Evolutionary conservation across 768 basidiomycete genomes (phyloP), one percentile per base, ranked within the genome.

Genomic region (Cystobasidium onofrii): DNA sequence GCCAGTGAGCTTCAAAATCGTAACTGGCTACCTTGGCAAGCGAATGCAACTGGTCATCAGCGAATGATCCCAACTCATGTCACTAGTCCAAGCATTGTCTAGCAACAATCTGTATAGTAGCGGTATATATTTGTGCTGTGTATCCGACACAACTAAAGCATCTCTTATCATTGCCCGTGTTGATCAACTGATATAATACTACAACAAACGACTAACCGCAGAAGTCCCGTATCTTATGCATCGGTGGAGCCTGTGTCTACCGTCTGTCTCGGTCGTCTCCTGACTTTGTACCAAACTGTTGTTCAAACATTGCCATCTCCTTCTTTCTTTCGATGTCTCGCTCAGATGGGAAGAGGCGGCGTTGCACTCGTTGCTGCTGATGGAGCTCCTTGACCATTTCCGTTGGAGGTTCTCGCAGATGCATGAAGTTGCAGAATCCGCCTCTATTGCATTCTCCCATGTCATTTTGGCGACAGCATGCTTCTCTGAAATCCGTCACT

Each of bases 351-450:
- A 55, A 62, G 0, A 74, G 39, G n/a, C 62, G 33, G 27, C 76
- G 62, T 52, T 65, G 39, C 12, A 73, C 41, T 15, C 76, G 54
- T 65, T 78, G 78, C 63, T 77, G 74, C 25, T 76, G 43, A 29
- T 77, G 74, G 31, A 78, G 54, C 57, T 78, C 74, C 57, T 63
- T 54, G 31, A 78, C 36, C 52, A 78, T 62, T n/a, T 43, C 17
- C n/a, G 73, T 60, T 15, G 73, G 54, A 27, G 78, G 78, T 39
- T 76, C 72, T 6, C 74, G 66, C 36, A 77, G 73, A 64, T 78
- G 76, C 92, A 97, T 96, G 80, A 99, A 99, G 82, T 99, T 98
- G 83, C 95, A 98, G 83, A 96, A 97, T 1, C 93, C 93, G 34
- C 95, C 96, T 52, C 96, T 88, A 79, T 95, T 95, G 82, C 96